A percentile compares a stretch with the other conserved stretches of the same genome.
These are phyloP conservation scores for Globisporangium paddicum DNA, from an alignment of 352 stramenopile species.

Conservation along the genomic window DNA sequence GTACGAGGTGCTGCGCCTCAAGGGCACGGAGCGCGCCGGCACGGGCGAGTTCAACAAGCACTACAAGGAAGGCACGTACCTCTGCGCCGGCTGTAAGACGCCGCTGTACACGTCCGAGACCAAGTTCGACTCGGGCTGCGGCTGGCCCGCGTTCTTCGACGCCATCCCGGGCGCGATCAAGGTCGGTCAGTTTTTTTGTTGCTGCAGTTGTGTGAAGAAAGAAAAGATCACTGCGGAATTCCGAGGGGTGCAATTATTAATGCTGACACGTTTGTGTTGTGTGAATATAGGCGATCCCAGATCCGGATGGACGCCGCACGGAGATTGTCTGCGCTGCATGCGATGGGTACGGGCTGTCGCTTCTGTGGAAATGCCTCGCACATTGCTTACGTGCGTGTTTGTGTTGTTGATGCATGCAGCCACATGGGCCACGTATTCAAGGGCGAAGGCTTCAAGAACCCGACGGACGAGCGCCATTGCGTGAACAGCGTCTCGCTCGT, in stretches of 20 bases:
- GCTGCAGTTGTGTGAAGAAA: not conserved
- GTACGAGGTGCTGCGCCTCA: conserved; percentile 86
- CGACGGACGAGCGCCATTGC: conserved; percentile 87
- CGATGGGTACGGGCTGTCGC: conserved; percentile 42
- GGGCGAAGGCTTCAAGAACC: conserved; percentile 82
- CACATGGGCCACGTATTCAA: conserved; percentile 92
- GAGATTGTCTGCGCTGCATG: conserved; percentile 90
- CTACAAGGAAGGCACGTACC: conserved; percentile 80
- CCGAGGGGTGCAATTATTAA: not conserved
- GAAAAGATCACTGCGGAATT: not conserved
- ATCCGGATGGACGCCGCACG: conserved; percentile 65
- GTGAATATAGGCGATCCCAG: conserved; percentile 40
- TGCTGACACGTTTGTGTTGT: not conserved
- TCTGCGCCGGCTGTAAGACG: conserved; percentile 84
- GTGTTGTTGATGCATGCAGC: conserved; percentile 20
- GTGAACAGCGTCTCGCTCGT: conserved; percentile 90
- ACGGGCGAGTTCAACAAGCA: conserved; percentile 90
- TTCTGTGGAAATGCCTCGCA: too few relatives aligned
- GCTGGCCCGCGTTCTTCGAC: conserved; percentile 90
- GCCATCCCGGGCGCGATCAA: conserved; percentile 86
- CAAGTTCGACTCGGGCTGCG: conserved; percentile 90
- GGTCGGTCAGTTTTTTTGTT: conserved; percentile 20
- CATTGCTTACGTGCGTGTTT: too few relatives aligned
- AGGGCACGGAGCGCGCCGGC: conserved; percentile 85
- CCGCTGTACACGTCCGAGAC: conserved; percentile 84